Evolutionary conservation across 768 basidiomycete genomes (phyloP), one percentile per base, ranked within the genome.

Genomic region (Thelephora ganbajun): DNA sequence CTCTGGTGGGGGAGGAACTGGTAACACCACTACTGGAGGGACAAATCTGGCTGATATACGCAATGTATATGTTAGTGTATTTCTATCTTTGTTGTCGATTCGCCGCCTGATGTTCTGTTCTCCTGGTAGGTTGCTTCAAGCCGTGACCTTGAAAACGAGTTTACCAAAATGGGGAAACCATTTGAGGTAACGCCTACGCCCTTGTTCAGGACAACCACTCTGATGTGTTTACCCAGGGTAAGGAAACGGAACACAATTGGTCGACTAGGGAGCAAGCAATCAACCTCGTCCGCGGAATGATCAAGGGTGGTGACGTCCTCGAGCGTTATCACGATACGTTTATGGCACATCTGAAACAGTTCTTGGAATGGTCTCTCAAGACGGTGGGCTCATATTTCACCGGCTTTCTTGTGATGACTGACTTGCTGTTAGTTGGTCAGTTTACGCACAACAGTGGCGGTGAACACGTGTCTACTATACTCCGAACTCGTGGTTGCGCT

Each of bases 211-310:
- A 30, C n/a, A 16, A 30, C 11, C 14, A 18, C 33, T 43, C n/a
- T 47, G 39, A 45, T 42, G 42, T 48, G 26, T 44, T n/a, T 45
- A 2, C 33, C 2, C 51, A 91, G 83, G 96, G 94, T n/a, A 94
- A 78, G 66, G 94, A 99, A 66, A 85, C 86, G 1, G 94, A 99
- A 60, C 88, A 93, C 53, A 99, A 99, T 56, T 99, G 94, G 94
- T 71, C 76, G 37, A 67, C 71, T 23, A 75, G 94, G 50, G 94
- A 99, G 52, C 74, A 73, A 54, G 72, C 83, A 9, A 71, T 93
- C 51, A 69, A 76, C 37, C 73, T 79, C 14, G 83, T 97, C 6
- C 76, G 92, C 39, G 87, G 92, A 14, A 90, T 96, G 86, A 65
- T 97, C 48, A 83, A 80, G 58, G 90, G 90, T 22, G 26, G 26